Evolutionary conservation across 345 rosid species (phyloP).

Genomic region (Mangifera indica): DNA sequence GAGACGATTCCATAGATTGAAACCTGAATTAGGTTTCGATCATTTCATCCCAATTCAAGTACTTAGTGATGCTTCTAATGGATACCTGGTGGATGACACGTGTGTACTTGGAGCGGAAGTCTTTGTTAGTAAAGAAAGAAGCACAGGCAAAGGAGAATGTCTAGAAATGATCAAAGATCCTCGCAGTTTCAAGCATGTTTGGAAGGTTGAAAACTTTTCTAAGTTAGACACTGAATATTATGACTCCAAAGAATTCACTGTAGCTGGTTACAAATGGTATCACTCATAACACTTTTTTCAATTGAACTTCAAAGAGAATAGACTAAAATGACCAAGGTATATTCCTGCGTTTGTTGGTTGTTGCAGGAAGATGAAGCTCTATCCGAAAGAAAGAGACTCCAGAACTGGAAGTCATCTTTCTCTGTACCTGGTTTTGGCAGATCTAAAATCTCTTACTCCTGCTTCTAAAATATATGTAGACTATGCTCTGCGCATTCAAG

Average conservation of each 20-base stretch:
- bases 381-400: conserved; percentile 32
- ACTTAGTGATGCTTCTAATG: conserved; percentile 32
- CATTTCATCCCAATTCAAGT: conserved; percentile 22
- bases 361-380: conserved; percentile 41
- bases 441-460: conserved; percentile 19
- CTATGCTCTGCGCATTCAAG: conserved; percentile 31
- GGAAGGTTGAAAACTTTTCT: conserved; percentile 42
- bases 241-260: conserved; percentile 26
- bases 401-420: conserved; percentile 30
- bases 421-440: conserved; percentile 32
- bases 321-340: neutral
- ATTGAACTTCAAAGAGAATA: neutral
- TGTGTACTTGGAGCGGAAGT: conserved; percentile 49
- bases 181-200: conserved; percentile 16
- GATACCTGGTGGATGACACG: conserved; percentile 36
- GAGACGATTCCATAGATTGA: conserved; percentile 35
- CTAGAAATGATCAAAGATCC: conserved; percentile 28
- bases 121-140: conserved; percentile 35
- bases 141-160: conserved; percentile 34
- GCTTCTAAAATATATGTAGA: conserved; percentile 33
- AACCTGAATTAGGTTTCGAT: conserved; percentile 47
- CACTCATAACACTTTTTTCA: no score
- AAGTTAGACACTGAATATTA: conserved; percentile 5
- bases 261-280: conserved; percentile 42
- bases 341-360: neutral